Conservation (phyloP, 2,329 filamentous ascomycete genomes). For the Thelonectria olida region DNA sequence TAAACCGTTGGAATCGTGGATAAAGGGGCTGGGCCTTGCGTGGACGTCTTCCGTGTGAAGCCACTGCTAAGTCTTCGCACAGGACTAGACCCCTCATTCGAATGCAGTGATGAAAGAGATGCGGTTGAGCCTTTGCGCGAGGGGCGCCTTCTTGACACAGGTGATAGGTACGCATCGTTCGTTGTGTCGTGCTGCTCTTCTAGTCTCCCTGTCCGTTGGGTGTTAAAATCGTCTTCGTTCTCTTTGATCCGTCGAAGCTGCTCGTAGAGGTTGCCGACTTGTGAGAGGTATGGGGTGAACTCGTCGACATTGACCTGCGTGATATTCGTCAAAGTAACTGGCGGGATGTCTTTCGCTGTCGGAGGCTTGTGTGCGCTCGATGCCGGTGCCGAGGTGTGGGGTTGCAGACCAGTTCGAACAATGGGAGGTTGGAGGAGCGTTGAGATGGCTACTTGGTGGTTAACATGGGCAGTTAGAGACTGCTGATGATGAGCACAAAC, state of each 20-base stretch:
- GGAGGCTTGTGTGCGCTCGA: constrained; percentile 83
- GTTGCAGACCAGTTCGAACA: constrained; percentile 84
- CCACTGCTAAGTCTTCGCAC: constrained; percentile 57
- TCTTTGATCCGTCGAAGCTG: constrained; percentile 87
- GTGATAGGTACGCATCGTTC: constrained; percentile 61
- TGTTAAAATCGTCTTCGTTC: constrained; percentile 71
- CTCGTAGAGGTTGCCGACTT: constrained; percentile 89
- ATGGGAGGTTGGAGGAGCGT: constrained; percentile 93
- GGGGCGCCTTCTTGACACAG: constrained; percentile 43
- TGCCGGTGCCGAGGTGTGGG: constrained; percentile 75
- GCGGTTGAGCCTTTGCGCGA: constrained; percentile 49
- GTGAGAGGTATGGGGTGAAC: constrained; percentile 85
- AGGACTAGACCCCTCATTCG: constrained; percentile 56
- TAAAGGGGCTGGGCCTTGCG: constrained; percentile 82
- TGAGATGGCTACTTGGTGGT: constrained; percentile 74
- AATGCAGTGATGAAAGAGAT: constrained; percentile 60
- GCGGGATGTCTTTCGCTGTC: constrained; percentile 89
- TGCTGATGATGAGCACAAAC: constrained; percentile 52
- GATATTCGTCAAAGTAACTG: constrained; percentile 90
- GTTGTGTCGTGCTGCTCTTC: constrained; percentile 53
- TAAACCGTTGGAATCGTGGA: constrained; percentile 94
- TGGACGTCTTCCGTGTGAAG: constrained; percentile 62
- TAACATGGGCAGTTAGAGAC: constrained; percentile 15
- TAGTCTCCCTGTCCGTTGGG: constrained; percentile 50
- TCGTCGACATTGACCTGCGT: constrained; percentile 80